Evolutionary conservation across 495 filamentous ascomycete genomes (phyloP), one percentile per base, ranked within the genome.

Genomic region (Penicillium macrosclerotiorum): DNA sequence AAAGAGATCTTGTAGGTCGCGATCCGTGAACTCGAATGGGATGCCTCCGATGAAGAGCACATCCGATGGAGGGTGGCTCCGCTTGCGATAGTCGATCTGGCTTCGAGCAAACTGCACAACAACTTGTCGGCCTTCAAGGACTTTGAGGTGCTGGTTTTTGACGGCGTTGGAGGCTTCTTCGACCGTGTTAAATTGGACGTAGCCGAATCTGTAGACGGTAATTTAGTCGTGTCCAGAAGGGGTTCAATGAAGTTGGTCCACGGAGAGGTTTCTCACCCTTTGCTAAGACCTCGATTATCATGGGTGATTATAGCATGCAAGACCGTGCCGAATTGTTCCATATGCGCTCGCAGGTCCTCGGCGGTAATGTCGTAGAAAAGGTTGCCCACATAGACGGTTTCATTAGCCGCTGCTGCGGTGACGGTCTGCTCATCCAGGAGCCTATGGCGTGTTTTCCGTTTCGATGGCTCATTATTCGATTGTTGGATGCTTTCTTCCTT

Each of bases 31-130:
- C 65, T 96, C 88, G 55, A 87, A 96, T 26, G 88, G 79, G 60
- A 98, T 81, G 66, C 94, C 93, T 45, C 93, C 93, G 50, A 98
- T 78, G 66, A 85, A 96, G 25, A 98, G 74, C 4, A 83, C 87
- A 40, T 72, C 76, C 16, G 80, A 80, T 11, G 85, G 82, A 14
- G 67, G 51, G 26, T 25, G 30, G 4, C 42, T 8, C 3, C 47
- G 30, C 14, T 45, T 40, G 13, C 30, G 31, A 12, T 49, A 37
- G 1, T 46, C 22, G 49, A 69, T 55, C 8, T 52, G 57, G 53
- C 73, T 80, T 30, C 62, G 62, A 8, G 72, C 64, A 41, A 53
- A 73, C 51, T 86, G 74, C 38, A 88, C 77, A 20, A 74, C 62
- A 51, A 93, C 64, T 43, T 83, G 79, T 36, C 93, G 89, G 13